These are phyloP conservation scores for Ustilago curta DNA, from an alignment of 1,284 basidiomycete genomes.

Conservation along the genomic window DNA sequence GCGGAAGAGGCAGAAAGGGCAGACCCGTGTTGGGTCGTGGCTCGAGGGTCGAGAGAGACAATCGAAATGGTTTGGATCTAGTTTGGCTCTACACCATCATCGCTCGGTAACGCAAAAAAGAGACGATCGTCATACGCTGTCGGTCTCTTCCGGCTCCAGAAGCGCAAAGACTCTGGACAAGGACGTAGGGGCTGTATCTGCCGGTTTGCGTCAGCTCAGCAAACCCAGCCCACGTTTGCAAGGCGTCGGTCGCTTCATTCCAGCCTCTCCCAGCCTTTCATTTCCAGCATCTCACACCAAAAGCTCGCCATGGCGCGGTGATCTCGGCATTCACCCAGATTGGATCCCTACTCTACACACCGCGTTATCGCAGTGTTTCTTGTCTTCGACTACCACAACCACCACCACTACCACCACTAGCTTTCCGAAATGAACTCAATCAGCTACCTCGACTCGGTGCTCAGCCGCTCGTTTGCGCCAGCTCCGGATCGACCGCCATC, in stretches of 20 bases:
- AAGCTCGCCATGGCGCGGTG: conserved; percentile 22
- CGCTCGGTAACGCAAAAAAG: too few relatives aligned
- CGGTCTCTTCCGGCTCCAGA: too few relatives aligned
- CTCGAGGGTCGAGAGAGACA: too few relatives aligned
- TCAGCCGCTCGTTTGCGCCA: conserved; percentile 52
- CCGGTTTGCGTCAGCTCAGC: background rate
- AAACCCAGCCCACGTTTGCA: background rate
- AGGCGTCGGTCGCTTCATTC: background rate
- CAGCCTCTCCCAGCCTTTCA: background rate
- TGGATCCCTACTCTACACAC: background rate
- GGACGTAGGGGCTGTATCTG: background rate
- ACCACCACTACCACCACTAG: background rate
- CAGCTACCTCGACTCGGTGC: conserved; percentile 61
- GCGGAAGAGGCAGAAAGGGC: too few relatives aligned
- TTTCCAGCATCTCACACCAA: background rate
- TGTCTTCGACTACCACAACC: too few relatives aligned
- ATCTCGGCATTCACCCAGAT: background rate
- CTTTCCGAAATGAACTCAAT: conserved; percentile 56
- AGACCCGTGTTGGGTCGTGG: too few relatives aligned
- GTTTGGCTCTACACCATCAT: too few relatives aligned
- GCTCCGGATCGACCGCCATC: conserved; percentile 26
- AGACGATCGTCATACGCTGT: too few relatives aligned
- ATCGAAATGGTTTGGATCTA: too few relatives aligned
- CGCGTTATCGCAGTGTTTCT: background rate
- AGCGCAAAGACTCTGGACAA: too few relatives aligned